Evolutionary conservation across 2,329 filamentous ascomycete genomes (phyloP).

Genomic region (Monosporascus ibericus): DNA sequence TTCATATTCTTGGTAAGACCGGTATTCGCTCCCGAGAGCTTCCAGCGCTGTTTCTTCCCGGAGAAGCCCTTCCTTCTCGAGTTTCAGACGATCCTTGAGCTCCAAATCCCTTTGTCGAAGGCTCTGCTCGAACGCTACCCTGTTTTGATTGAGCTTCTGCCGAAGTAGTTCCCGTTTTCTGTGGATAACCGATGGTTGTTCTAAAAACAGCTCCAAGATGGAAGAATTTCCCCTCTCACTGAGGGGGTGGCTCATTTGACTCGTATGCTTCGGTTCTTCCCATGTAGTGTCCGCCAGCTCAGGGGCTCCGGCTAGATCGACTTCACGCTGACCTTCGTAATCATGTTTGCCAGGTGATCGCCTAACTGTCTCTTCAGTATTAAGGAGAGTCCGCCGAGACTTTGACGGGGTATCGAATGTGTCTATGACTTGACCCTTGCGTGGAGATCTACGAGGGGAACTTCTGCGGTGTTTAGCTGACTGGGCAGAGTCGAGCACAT

Average conservation of each 20-base stretch:
- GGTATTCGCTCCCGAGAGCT: constrained; percentile 33
- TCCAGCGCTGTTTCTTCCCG: constrained; percentile 40
- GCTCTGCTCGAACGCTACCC: constrained; percentile 39
- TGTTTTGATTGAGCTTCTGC: constrained; percentile 39
- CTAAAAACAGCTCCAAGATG: constrained; percentile 31
- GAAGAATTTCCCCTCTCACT: constrained; percentile 24
- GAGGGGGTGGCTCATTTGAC: constrained; percentile 11
- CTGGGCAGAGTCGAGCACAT: constrained; percentile 24
- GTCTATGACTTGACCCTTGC: constrained; percentile 11
- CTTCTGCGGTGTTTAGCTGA: constrained; percentile 13
- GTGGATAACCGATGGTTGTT: constrained; percentile 26
- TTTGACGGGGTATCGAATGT: constrained; percentile 21
- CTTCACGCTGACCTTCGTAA: constrained; percentile 5
- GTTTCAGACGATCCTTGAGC: constrained; percentile 40
- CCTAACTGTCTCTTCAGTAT: constrained; percentile 7
- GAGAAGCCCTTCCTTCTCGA: constrained; percentile 41
- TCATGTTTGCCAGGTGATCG: constrained; percentile 16
- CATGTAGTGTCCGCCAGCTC: constrained; percentile 3
- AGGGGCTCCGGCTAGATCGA: constrained; percentile 4
- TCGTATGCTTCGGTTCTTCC: constrained; percentile 8
- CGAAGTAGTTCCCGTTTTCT: constrained; percentile 33
- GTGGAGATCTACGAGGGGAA: constrained; percentile 6
- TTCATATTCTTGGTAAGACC: constrained; percentile 35
- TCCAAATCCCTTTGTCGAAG: constrained; percentile 41
- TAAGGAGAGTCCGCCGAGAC: constrained; percentile 5